Evolutionary conservation across 1,284 basidiomycete species (phyloP), one percentile per base, ranked within the genome.

Genomic region (Ceratobasidium sp.): DNA sequence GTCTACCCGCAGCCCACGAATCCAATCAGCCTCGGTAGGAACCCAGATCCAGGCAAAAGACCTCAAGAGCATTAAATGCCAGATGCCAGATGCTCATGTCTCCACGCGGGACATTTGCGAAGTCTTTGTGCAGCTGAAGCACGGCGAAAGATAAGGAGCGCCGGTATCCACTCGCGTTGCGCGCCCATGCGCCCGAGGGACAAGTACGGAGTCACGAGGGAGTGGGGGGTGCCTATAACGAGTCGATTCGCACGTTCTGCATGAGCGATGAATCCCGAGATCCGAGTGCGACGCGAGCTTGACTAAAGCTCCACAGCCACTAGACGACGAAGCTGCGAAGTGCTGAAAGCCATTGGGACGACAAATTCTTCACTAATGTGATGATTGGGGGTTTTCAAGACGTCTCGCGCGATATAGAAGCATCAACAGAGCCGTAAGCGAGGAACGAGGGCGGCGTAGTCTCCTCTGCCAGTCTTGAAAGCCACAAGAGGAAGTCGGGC

Each of bases 251-350:
- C 16, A n/a, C n/a, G n/a, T 43, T 54, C 52, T n/a, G 55, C 57
- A 21, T 59, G 57, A 43, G 43, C 47, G 21, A 57, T 57, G 6
- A 26, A 11, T 16, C 28, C 47, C 52, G 23, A 59, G 67, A 70
- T 70, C 67, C 67, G 67, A 70, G 54, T 26, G 67, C 54, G 55
- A 59, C 28, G 44, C 35, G 67, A 49, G 14, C 66, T 57, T 18
- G 21, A 26, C 44, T 66, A 32, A 32, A 4, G 14, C 30, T 50
- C 26, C 18, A 26, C 46, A 55, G 21, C 64, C 41, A 54, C 64
- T 30, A 32, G 47, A n/a, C 35, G 66, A 47, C 52, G 11, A 59
- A 59, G 67, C 41, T 14, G 18, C 38, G 41, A 58, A 70, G 66
- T 57, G 54, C 43, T 16, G 59, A 49, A 70, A 70, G 44, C 67